phyloP scores from a whole-genome alignment of 306 rosid species.

The Neltuma alba region DNA sequence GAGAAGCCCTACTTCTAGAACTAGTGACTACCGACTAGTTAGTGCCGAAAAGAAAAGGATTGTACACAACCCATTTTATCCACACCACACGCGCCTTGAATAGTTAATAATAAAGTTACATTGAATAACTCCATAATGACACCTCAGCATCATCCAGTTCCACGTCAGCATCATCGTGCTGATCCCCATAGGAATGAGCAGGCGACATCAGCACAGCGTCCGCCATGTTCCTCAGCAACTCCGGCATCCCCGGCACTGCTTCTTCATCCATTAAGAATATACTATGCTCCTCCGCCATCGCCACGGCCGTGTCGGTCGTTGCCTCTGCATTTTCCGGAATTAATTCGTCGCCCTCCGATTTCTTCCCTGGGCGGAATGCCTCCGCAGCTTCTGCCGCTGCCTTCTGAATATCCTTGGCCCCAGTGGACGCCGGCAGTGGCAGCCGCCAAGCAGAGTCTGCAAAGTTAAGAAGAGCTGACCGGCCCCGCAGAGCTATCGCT shows the following conservation, averaged over 20 bases:
- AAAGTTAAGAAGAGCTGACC: conserved; percentile 66
- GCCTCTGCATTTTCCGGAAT: background rate
- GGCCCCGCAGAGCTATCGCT: conserved; percentile 61
- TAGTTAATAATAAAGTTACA: conserved; percentile 2
- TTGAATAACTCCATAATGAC: conserved; percentile 73
- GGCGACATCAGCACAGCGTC: conserved; percentile 54
- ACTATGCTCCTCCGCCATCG: background rate
- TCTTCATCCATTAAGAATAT: conserved; percentile 53
- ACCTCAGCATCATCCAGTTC: conserved; percentile 53
- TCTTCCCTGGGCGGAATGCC: conserved; percentile 51
- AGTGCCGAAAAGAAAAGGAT: background rate
- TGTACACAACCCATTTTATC: background rate
- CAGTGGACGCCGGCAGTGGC: conserved; percentile 49
- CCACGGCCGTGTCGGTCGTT: background rate
- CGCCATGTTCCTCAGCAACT: conserved; percentile 60
- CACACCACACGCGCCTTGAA: background rate
- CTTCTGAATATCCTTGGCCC: conserved; percentile 68
- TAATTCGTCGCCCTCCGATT: conserved; percentile 11
- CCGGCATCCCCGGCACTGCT: conserved; percentile 54
- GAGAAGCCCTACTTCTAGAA: background rate
- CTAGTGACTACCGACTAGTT: background rate
- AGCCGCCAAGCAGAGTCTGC: conserved; percentile 75
- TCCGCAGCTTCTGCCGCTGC: conserved; percentile 67
- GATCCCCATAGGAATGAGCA: conserved; percentile 41
- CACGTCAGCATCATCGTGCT: conserved; percentile 43